These are phyloP conservation scores for Triangularia setosa DNA, from an alignment of 2,329 filamentous ascomycete species.

Conservation along the genomic window DNA sequence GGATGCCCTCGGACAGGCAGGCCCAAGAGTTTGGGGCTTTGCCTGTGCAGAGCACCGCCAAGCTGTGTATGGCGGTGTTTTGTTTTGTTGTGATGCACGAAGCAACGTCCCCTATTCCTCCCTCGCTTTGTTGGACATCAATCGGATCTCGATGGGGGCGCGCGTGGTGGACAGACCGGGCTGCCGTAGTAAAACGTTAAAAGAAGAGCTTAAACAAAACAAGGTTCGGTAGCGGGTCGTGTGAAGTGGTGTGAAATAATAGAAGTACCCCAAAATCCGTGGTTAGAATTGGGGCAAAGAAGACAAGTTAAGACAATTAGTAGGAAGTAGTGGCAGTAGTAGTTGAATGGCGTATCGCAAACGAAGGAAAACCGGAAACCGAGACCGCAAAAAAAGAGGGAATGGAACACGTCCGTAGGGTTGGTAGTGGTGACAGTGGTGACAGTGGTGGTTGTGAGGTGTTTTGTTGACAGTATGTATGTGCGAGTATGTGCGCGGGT, in stretches of 20 bases:
- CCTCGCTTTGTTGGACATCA: slow-evolving; percentile 18
- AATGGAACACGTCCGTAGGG: slow-evolving; percentile 7
- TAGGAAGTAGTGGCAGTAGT: not conserved
- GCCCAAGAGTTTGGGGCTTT: not conserved
- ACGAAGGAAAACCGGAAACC: slow-evolving; percentile 4
- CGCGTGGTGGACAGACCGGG: slow-evolving; percentile 18
- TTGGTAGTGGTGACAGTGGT: not conserved
- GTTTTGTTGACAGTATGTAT: slow-evolving; percentile 4
- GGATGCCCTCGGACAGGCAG: slow-evolving; percentile 10
- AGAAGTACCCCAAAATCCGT: not conserved
- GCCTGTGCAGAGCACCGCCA: slow-evolving; percentile 2
- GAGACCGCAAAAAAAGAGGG: slow-evolving; percentile 4
- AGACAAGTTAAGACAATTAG: slow-evolving; percentile 5
- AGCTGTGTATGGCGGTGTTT: slow-evolving; percentile 5
- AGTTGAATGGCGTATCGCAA: slow-evolving; percentile 9
- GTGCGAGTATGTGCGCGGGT: not conserved
- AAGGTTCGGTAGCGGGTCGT: slow-evolving; percentile 4
- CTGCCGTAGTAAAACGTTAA: slow-evolving; percentile 12
- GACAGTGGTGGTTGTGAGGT: not conserved
- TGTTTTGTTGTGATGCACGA: slow-evolving; percentile 9
- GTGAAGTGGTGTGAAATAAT: not conserved
- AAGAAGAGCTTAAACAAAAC: slow-evolving; percentile 7
- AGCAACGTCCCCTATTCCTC: slow-evolving; percentile 16
- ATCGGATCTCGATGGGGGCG: slow-evolving; percentile 1
- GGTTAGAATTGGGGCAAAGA: not conserved